These are phyloP conservation scores for Pugionium dolabratum DNA, from an alignment of 345 rosid species.

Conservation along the genomic window DNA sequence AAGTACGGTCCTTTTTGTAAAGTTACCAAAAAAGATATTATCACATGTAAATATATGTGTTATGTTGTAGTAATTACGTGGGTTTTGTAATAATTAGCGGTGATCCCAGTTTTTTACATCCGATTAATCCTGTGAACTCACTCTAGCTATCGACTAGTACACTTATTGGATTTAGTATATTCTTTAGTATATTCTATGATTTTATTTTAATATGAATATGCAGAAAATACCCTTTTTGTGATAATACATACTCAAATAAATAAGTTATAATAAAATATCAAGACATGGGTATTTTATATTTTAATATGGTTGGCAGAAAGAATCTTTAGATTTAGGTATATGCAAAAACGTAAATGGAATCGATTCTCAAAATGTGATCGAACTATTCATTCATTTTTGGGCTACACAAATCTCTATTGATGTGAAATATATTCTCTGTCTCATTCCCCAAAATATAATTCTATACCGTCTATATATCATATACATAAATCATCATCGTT, in stretches of 20 bases:
- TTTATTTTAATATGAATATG: too few species aligned
- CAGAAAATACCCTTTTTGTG: too few species aligned
- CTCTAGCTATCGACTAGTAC: too few species aligned
- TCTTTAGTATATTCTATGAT: too few species aligned
- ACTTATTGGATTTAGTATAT: too few species aligned
- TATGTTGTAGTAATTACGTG: background rate
- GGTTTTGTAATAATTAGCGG: too few species aligned
- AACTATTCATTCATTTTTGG: constrained; percentile 3
- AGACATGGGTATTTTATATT: background rate
- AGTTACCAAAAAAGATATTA: constrained; percentile 1
- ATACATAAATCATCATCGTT: too few species aligned
- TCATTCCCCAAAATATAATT: background rate
- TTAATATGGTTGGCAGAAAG: background rate
- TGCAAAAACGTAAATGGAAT: constrained; percentile 7
- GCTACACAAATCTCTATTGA: constrained; percentile 11
- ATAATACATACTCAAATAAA: too few species aligned
- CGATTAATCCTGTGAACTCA: too few species aligned
- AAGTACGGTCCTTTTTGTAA: constrained; percentile 29
- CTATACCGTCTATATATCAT: too few species aligned
- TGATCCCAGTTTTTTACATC: too few species aligned
- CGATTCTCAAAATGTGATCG: background rate
- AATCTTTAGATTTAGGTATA: background rate
- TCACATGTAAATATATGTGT: background rate
- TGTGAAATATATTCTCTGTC: background rate
- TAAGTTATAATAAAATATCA: too few species aligned